These are phyloP conservation scores for Pseudogymnoascus sp. DNA, from an alignment of 2,329 filamentous ascomycete species.

Conservation along the genomic window DNA sequence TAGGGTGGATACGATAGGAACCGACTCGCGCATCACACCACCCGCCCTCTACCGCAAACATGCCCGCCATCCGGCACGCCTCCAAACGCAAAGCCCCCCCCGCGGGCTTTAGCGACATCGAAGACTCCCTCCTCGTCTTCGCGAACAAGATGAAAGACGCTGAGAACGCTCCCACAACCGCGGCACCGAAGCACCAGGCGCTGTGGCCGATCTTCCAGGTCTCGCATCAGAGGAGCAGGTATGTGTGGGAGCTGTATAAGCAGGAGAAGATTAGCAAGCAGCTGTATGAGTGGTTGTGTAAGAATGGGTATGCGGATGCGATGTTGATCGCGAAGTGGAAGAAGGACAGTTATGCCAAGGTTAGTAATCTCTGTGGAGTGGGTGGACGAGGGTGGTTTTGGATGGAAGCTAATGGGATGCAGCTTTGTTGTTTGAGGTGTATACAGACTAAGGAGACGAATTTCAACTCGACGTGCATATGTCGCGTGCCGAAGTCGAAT, in stretches of 20 bases:
- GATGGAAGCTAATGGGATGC: constrained; percentile 9
- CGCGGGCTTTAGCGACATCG: constrained; percentile 80
- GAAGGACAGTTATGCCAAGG: constrained; percentile 98
- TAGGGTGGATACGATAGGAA: background rate
- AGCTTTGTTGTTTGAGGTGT: constrained; percentile 90
- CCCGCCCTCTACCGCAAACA: constrained; percentile 28
- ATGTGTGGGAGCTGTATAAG: constrained; percentile 95
- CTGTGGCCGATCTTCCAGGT: constrained; percentile 98
- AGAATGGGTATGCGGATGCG: constrained; percentile 91
- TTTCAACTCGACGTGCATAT: constrained; percentile 96
- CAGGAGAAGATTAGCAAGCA: constrained; percentile 90
- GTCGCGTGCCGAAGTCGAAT: constrained; percentile 81
- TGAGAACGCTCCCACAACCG: constrained; percentile 77
- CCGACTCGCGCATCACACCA: background rate
- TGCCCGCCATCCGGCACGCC: constrained; percentile 70
- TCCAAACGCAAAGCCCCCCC: constrained; percentile 75
- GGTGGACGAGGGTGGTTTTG: no score
- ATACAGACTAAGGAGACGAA: constrained; percentile 99
- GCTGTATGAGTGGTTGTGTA: constrained; percentile 92
- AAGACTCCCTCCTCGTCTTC: constrained; percentile 78
- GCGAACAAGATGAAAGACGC: constrained; percentile 91
- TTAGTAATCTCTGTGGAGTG: constrained; percentile 32
- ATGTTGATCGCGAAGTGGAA: constrained; percentile 99
- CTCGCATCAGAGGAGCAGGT: constrained; percentile 80
- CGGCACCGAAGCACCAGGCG: constrained; percentile 75